Conservation (phyloP, 73 alveolate species). For the Durusdinium trenchii region DNA sequence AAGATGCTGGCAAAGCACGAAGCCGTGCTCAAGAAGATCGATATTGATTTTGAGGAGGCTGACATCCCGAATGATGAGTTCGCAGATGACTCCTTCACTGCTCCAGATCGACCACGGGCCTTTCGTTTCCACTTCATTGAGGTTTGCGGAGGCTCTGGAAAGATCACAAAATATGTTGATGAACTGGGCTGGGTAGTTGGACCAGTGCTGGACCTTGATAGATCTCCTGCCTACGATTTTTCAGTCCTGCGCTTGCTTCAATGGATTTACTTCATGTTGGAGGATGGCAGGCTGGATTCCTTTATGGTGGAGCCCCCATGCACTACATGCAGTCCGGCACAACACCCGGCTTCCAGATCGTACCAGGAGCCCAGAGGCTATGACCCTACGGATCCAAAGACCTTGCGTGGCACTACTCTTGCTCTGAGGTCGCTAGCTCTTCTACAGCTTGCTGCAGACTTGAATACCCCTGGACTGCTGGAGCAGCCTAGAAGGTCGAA, state of each 20-base stretch:
- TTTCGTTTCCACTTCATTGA: not conserved
- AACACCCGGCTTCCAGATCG: not conserved
- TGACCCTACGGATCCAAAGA: not conserved
- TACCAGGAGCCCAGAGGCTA: not conserved
- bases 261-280: not conserved
- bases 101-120: not conserved
- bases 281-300: not conserved
- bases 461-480: not conserved
- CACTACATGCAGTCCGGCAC: not conserved
- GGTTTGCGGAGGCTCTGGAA: slow-evolving; percentile 17
- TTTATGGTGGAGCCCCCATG: not conserved
- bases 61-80: not conserved
- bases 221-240: not conserved
- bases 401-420: not conserved
- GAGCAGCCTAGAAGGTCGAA: too few species aligned
- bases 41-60: not conserved
- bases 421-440: not conserved
- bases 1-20: not conserved
- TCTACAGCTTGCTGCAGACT: not conserved
- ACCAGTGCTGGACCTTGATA: not conserved
- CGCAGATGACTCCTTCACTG: not conserved
- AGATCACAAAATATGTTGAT: not conserved
- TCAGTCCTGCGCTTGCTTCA: not conserved
- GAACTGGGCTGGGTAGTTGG: not conserved
- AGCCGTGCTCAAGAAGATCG: not conserved